Conservation (phyloP, 164 flowering plant genomes). For the Magnolia changhungtana region DNA sequence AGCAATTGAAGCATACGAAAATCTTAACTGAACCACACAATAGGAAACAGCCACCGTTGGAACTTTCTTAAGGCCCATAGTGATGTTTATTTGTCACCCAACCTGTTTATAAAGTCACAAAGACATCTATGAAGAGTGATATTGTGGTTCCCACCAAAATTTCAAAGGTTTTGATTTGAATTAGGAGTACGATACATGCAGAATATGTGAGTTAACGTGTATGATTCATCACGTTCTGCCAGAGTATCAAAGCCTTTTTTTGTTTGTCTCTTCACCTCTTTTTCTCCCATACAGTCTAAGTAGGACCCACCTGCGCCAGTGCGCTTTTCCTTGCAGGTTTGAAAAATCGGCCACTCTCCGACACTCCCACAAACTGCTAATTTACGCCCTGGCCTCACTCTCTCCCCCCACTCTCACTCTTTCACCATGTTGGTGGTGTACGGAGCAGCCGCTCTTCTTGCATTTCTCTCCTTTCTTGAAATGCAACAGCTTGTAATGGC, state of each 20-base stretch:
- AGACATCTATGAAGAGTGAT: no score
- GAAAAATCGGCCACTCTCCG: background rate
- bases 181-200: no score
- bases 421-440: constrained; percentile 24
- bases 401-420: constrained; percentile 1
- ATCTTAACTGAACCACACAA: no score
- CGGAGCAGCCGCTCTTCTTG: constrained; percentile 16
- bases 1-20: no score
- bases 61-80: no score
- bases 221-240: background rate
- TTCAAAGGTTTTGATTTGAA: no score
- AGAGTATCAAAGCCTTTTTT: background rate
- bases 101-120: no score
- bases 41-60: no score
- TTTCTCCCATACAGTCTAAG: background rate
- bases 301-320: background rate
- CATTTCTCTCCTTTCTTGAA: constrained; percentile 27
- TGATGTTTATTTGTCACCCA: no score
- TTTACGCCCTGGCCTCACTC: background rate
- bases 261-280: background rate
- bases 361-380: background rate
- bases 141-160: no score
- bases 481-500: constrained; percentile 25
- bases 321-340: background rate
- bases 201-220: no score